Conservation (phyloP, 192 early-diverging fungal species). For the Lunasporangiospora selenospora region DNA sequence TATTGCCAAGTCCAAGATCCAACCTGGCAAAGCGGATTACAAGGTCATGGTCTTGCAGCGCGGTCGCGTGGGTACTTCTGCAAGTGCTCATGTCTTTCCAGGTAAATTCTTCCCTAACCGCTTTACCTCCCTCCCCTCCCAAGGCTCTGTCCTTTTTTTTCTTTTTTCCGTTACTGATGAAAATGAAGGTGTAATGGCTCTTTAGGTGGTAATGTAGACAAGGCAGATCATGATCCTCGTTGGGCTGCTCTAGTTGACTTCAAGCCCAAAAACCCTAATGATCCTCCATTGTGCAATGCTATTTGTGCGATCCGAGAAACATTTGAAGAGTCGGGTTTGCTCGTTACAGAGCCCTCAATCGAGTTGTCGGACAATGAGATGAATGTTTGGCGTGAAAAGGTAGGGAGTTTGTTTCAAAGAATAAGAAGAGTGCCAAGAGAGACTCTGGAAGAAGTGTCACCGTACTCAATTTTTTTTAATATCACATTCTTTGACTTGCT, state of each 20-base stretch:
- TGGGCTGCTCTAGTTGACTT: conserved; percentile 33
- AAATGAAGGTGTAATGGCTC: conserved; percentile 4
- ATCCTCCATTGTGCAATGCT: conserved; percentile 48
- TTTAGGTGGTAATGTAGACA: conserved; percentile 33
- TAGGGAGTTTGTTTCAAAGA: too few relatives aligned
- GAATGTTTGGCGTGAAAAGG: conserved; percentile 53
- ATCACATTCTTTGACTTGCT: too few relatives aligned
- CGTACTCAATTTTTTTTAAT: too few relatives aligned
- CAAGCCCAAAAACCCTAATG: conserved; percentile 6
- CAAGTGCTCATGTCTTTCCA: conserved; percentile 61
- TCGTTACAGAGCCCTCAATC: conserved; percentile 55
- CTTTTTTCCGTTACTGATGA: too few relatives aligned
- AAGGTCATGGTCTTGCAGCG: conserved; percentile 39
- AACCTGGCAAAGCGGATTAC: conserved; percentile 40
- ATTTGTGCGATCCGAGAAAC: conserved; percentile 81
- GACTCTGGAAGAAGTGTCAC: too few relatives aligned
- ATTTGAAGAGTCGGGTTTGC: conserved; percentile 80
- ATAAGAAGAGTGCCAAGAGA: too few relatives aligned
- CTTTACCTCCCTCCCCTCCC: too few relatives aligned
- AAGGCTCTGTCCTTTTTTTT: background rate
- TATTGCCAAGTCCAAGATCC: conserved; percentile 29
- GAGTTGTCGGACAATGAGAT: conserved; percentile 21
- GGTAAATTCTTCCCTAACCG: conserved; percentile 31
- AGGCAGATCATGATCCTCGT: conserved; percentile 40
- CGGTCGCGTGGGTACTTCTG: conserved; percentile 51